Evolutionary conservation across 2,329 filamentous ascomycete species (phyloP).

Genomic region (Penicillium palitans): DNA sequence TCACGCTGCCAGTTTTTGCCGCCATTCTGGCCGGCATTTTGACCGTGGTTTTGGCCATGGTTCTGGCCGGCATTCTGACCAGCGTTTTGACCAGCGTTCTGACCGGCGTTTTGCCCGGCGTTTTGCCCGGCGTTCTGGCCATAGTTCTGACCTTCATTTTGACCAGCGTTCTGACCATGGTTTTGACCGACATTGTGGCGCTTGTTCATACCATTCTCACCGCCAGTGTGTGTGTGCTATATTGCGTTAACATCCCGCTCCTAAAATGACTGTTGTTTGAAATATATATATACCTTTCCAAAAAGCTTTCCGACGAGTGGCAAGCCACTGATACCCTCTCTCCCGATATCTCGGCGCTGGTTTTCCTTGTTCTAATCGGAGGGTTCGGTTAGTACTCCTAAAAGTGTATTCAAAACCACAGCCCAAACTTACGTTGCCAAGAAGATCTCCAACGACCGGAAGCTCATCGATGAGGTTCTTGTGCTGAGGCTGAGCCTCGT

Average conservation of each 20-base stretch:
- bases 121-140: slow-evolving; percentile 11
- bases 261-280: not conserved
- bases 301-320: slow-evolving; percentile 8
- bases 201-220: slow-evolving; percentile 8
- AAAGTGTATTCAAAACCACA: not conserved
- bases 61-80: slow-evolving; percentile 1
- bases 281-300: not conserved
- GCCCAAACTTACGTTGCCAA: slow-evolving; percentile 12
- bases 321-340: slow-evolving; percentile 1
- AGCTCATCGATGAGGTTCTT: slow-evolving; percentile 9
- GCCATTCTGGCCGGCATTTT: slow-evolving; percentile 8
- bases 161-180: slow-evolving; percentile 9
- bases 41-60: slow-evolving; percentile 4
- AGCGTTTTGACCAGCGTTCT: not conserved
- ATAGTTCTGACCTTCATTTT: slow-evolving; percentile 9
- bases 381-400: slow-evolving; percentile 1
- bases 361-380: slow-evolving; percentile 2
- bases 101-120: slow-evolving; percentile 1
- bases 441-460: slow-evolving; percentile 2
- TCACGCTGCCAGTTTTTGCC: slow-evolving; percentile 3
- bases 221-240: slow-evolving; percentile 8
- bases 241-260: not conserved
- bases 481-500: not conserved
- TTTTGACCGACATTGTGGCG: slow-evolving; percentile 7
- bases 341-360: not conserved